phyloP scores from a whole-genome alignment of 805 yeast species.

The Saturnispora diversa region DNA sequence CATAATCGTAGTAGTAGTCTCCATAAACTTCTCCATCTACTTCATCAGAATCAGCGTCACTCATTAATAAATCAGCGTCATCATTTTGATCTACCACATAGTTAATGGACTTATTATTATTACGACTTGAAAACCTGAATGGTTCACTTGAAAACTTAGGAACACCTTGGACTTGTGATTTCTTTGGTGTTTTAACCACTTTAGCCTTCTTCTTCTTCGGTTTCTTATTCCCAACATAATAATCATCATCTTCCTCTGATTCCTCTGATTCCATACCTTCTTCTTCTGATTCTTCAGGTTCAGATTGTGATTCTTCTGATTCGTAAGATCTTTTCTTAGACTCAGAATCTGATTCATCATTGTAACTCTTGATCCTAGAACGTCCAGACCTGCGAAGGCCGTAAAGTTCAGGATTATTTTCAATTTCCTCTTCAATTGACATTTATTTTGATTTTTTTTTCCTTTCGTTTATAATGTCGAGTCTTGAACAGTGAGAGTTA shows the following conservation, averaged over 20 bases:
- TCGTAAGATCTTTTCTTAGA: constrained; percentile 11
- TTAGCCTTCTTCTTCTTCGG: constrained; percentile 33
- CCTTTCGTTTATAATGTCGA: too few species aligned
- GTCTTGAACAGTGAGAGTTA: too few species aligned
- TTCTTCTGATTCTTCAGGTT: constrained; percentile 16
- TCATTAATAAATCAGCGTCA: constrained; percentile 43
- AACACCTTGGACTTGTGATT: constrained; percentile 15
- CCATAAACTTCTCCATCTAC: constrained; percentile 19
- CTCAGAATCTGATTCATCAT: constrained; percentile 16
- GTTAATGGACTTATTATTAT: constrained; percentile 49
- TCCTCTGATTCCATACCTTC: constrained; percentile 22
- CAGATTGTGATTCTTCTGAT: constrained; percentile 7
- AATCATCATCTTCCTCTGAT: constrained; percentile 30
- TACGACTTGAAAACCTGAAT: constrained; percentile 71
- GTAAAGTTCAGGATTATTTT: constrained; percentile 70
- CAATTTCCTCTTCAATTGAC: constrained; percentile 37
- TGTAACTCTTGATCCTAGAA: constrained; percentile 37
- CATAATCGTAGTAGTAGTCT: constrained; percentile 22
- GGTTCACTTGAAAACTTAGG: constrained; percentile 9
- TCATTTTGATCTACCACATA: constrained; percentile 67
- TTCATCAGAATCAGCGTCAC: constrained; percentile 32
- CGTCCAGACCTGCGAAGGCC: constrained; percentile 74
- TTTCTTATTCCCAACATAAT: constrained; percentile 17
- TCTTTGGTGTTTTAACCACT: constrained; percentile 13
- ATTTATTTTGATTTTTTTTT: constrained; percentile 12